Evolutionary conservation across 148 eudicot species (phyloP).

Genomic region (Rhododendron henanense): DNA sequence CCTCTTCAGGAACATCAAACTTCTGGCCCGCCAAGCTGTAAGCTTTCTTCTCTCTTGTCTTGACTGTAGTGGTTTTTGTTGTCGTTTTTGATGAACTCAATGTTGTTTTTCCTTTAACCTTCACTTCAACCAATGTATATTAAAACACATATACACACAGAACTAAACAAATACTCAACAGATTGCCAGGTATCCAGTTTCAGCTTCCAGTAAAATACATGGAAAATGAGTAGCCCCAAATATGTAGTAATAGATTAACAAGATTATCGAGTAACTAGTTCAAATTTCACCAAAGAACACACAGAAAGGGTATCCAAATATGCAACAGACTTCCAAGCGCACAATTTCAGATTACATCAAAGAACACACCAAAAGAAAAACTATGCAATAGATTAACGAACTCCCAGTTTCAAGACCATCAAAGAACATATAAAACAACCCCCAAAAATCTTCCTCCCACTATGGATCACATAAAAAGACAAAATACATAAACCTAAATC

Average conservation of each 20-base stretch:
- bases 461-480: background rate
- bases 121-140: constrained; percentile 26
- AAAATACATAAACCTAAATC: background rate
- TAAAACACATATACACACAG: background rate
- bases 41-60: constrained; percentile 73
- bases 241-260: background rate
- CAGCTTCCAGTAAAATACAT: background rate
- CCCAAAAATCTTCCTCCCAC: background rate
- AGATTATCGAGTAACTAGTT: background rate
- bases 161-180: background rate
- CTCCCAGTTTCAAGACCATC: background rate
- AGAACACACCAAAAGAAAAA: background rate
- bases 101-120: constrained; percentile 52
- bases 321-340: background rate
- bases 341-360: background rate
- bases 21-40: constrained; percentile 85
- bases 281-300: background rate
- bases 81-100: constrained; percentile 35
- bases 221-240: background rate
- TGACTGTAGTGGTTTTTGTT: constrained; percentile 36
- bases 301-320: background rate
- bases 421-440: background rate
- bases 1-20: constrained; percentile 93
- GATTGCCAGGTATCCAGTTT: background rate
- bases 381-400: background rate